Conservation (phyloP, 495 filamentous ascomycete genomes). For the Xylaria scruposa region DNA sequence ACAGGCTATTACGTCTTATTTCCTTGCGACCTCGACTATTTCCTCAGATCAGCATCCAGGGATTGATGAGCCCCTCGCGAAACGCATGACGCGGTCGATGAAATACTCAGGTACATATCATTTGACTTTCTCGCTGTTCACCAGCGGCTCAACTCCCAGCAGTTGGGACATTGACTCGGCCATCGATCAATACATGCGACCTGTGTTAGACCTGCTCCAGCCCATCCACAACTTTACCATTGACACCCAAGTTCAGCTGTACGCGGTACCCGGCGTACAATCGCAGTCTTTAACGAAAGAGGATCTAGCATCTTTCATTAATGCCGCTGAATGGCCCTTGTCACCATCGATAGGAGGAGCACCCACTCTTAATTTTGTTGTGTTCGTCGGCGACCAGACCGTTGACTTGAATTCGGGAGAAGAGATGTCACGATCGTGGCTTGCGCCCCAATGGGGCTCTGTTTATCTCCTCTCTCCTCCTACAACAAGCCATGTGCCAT, state of each 20-base stretch:
- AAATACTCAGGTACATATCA: constrained; percentile 96
- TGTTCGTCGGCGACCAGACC: constrained; percentile 73
- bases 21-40: constrained; percentile 68
- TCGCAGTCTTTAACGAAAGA: constrained; percentile 76
- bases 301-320: constrained; percentile 92
- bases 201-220: constrained; percentile 76
- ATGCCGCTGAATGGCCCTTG: constrained; percentile 96
- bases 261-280: constrained; percentile 78
- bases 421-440: constrained; percentile 82
- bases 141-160: constrained; percentile 74
- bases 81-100: constrained; percentile 75
- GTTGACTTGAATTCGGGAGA: constrained; percentile 48
- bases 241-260: constrained; percentile 94
- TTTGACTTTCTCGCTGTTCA: constrained; percentile 94
- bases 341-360: constrained; percentile 92
- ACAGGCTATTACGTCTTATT: constrained; percentile 83
- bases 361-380: constrained; percentile 93
- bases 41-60: constrained; percentile 51
- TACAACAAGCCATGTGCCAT: constrained; percentile 45
- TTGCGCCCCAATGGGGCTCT: constrained; percentile 97
- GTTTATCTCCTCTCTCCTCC: constrained; percentile 77
- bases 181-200: constrained; percentile 79
- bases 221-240: constrained; percentile 95
- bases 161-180: constrained; percentile 91
- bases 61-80: constrained; percentile 54